Evolutionary conservation across 1,139 yeast species (phyloP).

Genomic region (Taphrina deformans): DNA sequence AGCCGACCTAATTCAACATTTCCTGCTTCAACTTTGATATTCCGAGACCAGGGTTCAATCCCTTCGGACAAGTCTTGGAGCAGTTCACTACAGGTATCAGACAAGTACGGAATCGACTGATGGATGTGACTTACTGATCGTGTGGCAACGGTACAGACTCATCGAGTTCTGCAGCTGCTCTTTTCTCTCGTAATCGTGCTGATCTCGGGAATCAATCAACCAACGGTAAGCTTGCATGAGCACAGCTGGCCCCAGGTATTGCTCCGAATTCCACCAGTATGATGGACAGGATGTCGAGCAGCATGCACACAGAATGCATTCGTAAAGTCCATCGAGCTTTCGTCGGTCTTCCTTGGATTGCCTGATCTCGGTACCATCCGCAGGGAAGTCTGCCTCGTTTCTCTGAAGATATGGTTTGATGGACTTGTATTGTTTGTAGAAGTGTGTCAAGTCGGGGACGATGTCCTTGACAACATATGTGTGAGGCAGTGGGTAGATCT

Average conservation of each 20-base stretch:
- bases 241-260: slow-evolving; percentile 97
- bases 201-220: slow-evolving; percentile 95
- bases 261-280: slow-evolving; percentile 99
- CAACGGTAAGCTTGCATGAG: slow-evolving; percentile 98
- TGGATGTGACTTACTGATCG: slow-evolving; percentile 44
- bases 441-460: slow-evolving; percentile 96
- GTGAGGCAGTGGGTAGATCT: slow-evolving; percentile 96
- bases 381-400: slow-evolving; percentile 53
- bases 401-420: slow-evolving; percentile 96
- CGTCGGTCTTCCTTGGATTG: slow-evolving; percentile 93
- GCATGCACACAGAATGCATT: slow-evolving; percentile 97
- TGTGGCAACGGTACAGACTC: slow-evolving; percentile 98
- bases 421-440: slow-evolving; percentile 97
- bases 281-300: slow-evolving; percentile 99
- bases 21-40: slow-evolving; percentile 96
- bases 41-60: slow-evolving; percentile 96
- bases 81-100: slow-evolving; percentile 32
- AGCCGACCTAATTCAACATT: slow-evolving; percentile 52
- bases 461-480: slow-evolving; percentile 96
- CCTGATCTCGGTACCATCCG: slow-evolving; percentile 92
- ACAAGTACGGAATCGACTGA: not conserved
- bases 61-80: slow-evolving; percentile 85
- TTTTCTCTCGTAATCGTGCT: slow-evolving; percentile 77
- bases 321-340: slow-evolving; percentile 94
- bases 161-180: slow-evolving; percentile 92